Evolutionary conservation across 192 early-diverging fungal species (phyloP), one percentile per base, ranked within the genome.

Genomic region (Entomortierella chlamydospora): DNA sequence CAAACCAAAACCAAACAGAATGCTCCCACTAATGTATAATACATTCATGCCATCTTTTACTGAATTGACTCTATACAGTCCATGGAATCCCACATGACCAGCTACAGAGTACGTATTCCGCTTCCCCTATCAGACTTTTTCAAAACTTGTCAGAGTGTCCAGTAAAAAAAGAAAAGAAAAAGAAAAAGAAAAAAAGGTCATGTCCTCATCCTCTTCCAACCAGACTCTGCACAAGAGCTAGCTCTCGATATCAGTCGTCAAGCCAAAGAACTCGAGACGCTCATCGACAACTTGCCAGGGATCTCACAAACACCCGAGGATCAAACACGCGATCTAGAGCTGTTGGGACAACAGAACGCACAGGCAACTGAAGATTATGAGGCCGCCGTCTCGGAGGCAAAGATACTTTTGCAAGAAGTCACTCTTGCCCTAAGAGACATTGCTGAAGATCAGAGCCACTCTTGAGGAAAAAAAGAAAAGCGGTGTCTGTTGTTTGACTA

Each of bases 161-260:
- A n/a, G n/a, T n/a, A n/a, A n/a, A n/a, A n/a, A n/a, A n/a, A n/a
- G n/a, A n/a, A n/a, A n/a, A n/a, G n/a, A n/a, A n/a, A n/a, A n/a
- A n/a, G n/a, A n/a, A n/a, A n/a, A n/a, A n/a, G n/a, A n/a, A n/a
- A n/a, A n/a, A n/a, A n/a, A n/a, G n/a, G n/a, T n/a, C n/a, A n/a
- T n/a, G n/a, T n/a, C n/a, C n/a, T n/a, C n/a, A n/a, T n/a, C n/a
- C n/a, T n/a, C n/a, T n/a, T n/a, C n/a, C n/a, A n/a, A n/a, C n/a
- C n/a, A 86, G 84, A 72, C 26, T 84, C 81, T 33, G 76, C 82
- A 54, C 76, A 84, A 53, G 86, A 87, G 69, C 60, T 87, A 9
- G 86, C 76, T 12, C 41, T 85, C 12, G 86, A 87, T 66, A 71
- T 87, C 39, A 80, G 79, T 20, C 85, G 83, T n/a, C 83, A 87